Conservation (phyloP, 176 grass and related monocot genomes). For the Lolium perenne region DNA sequence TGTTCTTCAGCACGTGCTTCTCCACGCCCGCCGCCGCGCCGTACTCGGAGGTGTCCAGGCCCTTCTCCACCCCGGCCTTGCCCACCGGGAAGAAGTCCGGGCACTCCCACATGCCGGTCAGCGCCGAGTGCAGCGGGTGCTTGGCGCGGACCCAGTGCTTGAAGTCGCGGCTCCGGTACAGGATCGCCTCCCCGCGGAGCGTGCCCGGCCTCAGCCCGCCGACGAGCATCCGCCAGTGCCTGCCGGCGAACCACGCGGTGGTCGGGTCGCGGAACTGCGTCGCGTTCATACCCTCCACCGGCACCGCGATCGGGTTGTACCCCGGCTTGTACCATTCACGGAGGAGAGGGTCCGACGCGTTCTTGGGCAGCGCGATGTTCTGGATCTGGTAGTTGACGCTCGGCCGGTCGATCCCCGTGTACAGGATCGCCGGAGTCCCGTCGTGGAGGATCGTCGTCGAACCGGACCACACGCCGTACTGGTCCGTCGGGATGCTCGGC, state of each 20-base stretch:
- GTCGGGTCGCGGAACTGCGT: conserved; percentile 70
- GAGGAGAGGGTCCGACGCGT: conserved; percentile 57
- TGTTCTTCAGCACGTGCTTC: conserved; percentile 63
- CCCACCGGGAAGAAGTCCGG: conserved; percentile 56
- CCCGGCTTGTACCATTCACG: conserved; percentile 58
- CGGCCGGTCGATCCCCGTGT: conserved; percentile 50
- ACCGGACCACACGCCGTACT: conserved; percentile 58
- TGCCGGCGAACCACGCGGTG: conserved; percentile 52
- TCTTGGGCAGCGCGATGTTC: conserved; percentile 58
- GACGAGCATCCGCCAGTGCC: conserved; percentile 58
- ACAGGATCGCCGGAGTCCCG: conserved; percentile 47
- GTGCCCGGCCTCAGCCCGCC: conserved; percentile 41
- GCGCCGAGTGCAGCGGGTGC: conserved; percentile 51
- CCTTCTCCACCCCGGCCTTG: neutral
- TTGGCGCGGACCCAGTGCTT: conserved; percentile 49
- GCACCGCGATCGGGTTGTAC: conserved; percentile 57
- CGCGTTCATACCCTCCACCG: conserved; percentile 43
- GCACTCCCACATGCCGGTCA: conserved; percentile 66
- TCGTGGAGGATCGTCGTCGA: conserved; percentile 54
- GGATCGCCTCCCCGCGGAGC: conserved; percentile 25
- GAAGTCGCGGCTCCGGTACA: conserved; percentile 67
- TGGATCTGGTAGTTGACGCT: conserved; percentile 62
- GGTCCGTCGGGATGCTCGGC: conserved; percentile 45
- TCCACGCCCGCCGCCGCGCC: neutral
- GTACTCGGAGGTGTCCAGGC: conserved; percentile 35